Percentiles rank a stretch among this genome's conserved stretches.
Evolutionary conservation across 768 basidiomycete species (phyloP).

Genomic region (Suillus weaverae): DNA sequence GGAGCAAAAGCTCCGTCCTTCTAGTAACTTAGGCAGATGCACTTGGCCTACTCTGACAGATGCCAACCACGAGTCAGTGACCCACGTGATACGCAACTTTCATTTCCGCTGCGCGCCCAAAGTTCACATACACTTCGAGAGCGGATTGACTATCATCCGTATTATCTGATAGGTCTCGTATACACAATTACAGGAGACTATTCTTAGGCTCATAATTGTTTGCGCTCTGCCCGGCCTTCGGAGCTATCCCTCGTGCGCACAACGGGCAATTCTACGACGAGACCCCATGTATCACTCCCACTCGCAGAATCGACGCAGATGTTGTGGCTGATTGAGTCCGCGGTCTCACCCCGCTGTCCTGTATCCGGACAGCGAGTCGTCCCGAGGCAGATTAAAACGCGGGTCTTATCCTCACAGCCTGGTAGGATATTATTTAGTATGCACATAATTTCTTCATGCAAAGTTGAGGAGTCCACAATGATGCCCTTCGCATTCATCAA

Average conservation of each 20-base stretch:
- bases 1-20: background rate
- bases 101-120: background rate
- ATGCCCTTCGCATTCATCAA: conserved; percentile 60
- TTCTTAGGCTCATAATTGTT: background rate
- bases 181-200: background rate
- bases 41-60: background rate
- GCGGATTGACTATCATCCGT: background rate
- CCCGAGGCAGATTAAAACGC: background rate
- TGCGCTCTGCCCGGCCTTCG: background rate
- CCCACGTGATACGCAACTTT: background rate
- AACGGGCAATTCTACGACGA: background rate
- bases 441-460: background rate
- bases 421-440: background rate
- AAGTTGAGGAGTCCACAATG: conserved; percentile 24
- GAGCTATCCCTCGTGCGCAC: background rate
- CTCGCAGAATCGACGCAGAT: background rate
- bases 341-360: background rate
- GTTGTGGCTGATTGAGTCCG: background rate
- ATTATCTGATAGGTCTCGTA: background rate
- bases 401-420: background rate
- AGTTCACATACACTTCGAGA: background rate
- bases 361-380: background rate
- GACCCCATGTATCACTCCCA: background rate
- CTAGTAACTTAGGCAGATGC: background rate
- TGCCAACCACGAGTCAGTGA: background rate